These are phyloP conservation scores for Colletotrichum tofieldiae DNA, from an alignment of 2,329 filamentous ascomycete genomes.

Conservation along the genomic window DNA sequence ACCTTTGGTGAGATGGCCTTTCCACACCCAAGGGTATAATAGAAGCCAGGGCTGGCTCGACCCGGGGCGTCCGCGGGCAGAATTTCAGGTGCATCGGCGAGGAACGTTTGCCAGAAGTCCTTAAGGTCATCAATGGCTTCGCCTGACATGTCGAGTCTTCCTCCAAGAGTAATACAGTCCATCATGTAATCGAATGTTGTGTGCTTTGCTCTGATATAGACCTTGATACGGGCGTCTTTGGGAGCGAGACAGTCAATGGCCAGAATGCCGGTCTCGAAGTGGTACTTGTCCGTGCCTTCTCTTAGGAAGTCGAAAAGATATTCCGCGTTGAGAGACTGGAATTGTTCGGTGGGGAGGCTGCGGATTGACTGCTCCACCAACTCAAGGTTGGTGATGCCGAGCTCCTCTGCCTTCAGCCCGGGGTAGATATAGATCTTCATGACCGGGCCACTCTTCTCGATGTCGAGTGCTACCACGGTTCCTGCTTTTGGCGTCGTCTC, in stretches of 20 bases:
- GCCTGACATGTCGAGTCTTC: constrained; percentile 38
- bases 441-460: constrained; percentile 39
- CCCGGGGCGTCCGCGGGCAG: constrained; percentile 34
- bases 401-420: constrained; percentile 35
- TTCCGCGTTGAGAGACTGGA: constrained; percentile 22
- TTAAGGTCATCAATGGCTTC: constrained; percentile 36
- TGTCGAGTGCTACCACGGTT: constrained; percentile 37
- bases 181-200: constrained; percentile 39
- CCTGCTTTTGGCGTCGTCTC: constrained; percentile 38
- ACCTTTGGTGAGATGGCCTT: constrained; percentile 38
- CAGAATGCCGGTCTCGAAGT: constrained; percentile 39
- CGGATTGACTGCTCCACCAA: constrained; percentile 34
- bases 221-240: constrained; percentile 33
- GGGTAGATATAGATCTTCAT: constrained; percentile 42
- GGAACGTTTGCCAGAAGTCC: constrained; percentile 33
- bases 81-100: constrained; percentile 23
- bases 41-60: constrained; percentile 36
- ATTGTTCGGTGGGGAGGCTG: constrained; percentile 25
- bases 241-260: constrained; percentile 38
- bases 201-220: constrained; percentile 35
- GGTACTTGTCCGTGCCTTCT: constrained; percentile 32
- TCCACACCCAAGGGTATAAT: constrained; percentile 37
- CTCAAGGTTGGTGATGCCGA: constrained; percentile 37
- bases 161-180: constrained; percentile 39
- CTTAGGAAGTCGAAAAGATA: constrained; percentile 30